phyloP scores from a whole-genome alignment of 2,329 filamentous ascomycete genomes.

The Chaetomiaceae sp. region DNA sequence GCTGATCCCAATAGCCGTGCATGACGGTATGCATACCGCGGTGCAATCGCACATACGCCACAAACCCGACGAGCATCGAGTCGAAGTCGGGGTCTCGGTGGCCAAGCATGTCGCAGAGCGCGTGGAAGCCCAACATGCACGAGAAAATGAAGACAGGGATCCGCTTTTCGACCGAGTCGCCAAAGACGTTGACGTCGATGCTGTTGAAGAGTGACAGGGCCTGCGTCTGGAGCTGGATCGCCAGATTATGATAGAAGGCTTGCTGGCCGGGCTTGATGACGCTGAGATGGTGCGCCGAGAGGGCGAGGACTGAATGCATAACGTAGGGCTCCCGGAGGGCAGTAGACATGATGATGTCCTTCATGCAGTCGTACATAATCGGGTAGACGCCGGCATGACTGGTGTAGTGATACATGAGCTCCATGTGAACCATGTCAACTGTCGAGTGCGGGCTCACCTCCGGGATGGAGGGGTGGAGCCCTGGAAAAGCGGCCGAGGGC shows the following conservation, averaged over 20 bases:
- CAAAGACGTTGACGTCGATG: conserved; percentile 21
- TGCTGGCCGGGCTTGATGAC: conserved; percentile 20
- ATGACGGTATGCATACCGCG: conserved; percentile 39
- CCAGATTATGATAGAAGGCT: conserved; percentile 33
- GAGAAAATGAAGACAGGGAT: conserved; percentile 44
- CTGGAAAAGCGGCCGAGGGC: conserved; percentile 3
- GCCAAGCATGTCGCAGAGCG: conserved; percentile 43
- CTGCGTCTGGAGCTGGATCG: conserved; percentile 42
- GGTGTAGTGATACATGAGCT: conserved; percentile 28
- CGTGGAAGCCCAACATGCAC: conserved; percentile 40
- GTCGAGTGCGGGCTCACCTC: conserved; percentile 9
- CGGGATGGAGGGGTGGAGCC: neutral
- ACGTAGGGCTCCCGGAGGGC: conserved; percentile 32
- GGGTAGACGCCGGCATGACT: conserved; percentile 15
- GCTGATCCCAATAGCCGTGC: conserved; percentile 31
- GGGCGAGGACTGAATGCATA: conserved; percentile 35
- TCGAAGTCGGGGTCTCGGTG: conserved; percentile 37
- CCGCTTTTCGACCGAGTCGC: conserved; percentile 30
- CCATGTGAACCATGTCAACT: conserved; percentile 28
- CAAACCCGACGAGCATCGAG: conserved; percentile 37
- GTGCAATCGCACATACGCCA: conserved; percentile 39
- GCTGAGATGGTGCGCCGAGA: conserved; percentile 37
- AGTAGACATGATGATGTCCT: conserved; percentile 20
- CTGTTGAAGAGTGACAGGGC: conserved; percentile 37
- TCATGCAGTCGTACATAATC: conserved; percentile 10